Percentiles rank a stretch among this genome's conserved stretches.
phyloP scores from a whole-genome alignment of 2,329 filamentous ascomycete genomes.

The Hypoxylon sp. region DNA sequence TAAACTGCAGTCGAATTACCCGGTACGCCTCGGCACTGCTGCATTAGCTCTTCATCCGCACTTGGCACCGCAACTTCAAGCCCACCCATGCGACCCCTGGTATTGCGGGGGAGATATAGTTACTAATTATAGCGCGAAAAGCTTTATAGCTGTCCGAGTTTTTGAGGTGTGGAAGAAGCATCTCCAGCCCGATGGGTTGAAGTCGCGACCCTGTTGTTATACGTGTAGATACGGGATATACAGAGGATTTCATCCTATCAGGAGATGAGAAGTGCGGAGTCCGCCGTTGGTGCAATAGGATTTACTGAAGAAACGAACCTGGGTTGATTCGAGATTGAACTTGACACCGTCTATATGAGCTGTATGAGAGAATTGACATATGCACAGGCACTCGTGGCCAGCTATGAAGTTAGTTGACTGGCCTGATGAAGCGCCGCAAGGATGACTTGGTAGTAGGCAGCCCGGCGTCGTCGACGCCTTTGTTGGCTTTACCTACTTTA shows the following conservation, averaged over 20 bases:
- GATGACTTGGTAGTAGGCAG: not conserved
- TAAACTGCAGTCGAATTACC: conserved; percentile 35
- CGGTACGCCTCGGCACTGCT: conserved; percentile 27
- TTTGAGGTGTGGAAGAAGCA: conserved; percentile 4
- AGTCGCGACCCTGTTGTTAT: not conserved
- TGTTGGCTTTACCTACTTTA: not conserved
- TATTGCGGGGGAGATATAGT: conserved; percentile 23
- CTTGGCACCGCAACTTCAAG: conserved; percentile 28
- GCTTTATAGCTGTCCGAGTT: not conserved
- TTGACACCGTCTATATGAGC: too few species aligned
- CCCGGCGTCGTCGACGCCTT: not conserved
- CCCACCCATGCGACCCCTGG: conserved; percentile 7
- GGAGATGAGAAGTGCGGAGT: not conserved
- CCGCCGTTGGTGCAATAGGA: not conserved
- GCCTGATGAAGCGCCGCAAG: not conserved
- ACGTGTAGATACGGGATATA: conserved; percentile 4
- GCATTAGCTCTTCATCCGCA: conserved; percentile 32
- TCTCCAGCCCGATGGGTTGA: conserved; percentile 6
- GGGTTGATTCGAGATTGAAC: not conserved
- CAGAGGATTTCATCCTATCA: conserved; percentile 19
- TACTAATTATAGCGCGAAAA: conserved; percentile 22
- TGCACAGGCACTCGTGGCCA: too few species aligned
- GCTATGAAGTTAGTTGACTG: not conserved
- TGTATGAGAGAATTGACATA: too few species aligned
- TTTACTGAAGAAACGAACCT: not conserved